Evolutionary conservation across 257 asterid genomes (phyloP), one percentile per base, ranked within the genome.

Genomic region (Plantago ovata): DNA sequence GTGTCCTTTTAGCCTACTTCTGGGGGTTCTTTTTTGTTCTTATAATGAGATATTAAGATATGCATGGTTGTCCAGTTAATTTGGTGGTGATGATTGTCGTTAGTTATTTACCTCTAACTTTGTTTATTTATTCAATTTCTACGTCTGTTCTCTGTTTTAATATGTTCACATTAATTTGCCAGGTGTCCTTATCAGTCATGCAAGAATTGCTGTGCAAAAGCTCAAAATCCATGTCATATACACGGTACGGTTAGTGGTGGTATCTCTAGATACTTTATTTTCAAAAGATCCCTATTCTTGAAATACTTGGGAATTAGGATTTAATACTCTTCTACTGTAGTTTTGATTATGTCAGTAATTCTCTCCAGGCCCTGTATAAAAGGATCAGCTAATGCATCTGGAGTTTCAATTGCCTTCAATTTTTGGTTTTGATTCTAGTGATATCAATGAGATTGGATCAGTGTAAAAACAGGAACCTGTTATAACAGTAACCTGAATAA

Each of bases 181-280:
- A 93, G 99, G 83, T 93, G 99, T 66, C 99, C 97, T 0, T 93
- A 66, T 68, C 95, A 86, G 60, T 92, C 97, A 14, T 92, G 98
- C 92, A 92, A 88, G 78, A 86, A 70, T 59, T 88, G 95, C 77
- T 92, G 97, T 24, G 87, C 98, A 3, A 86, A 88, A 67, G 97
- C 98, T 55, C 95, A 92, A 75, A 92, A 92, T 77, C 97, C 97
- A 15, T 88, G 98, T 68, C 95, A 84, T 71, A 92, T 92, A 70
- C 98, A 92, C 58, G 97, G 98, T 92, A 72, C 16, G 72, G 47
- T 46, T 43, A 47, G 43, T 39, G 18, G 65, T 52, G n/a, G n/a
- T n/a, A 23, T 69, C 45, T 46, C 59, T 68, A 53, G 63, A 10
- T 23, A 23, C 53, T 44, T 19, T 19, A 19, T 39, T 56, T 58